A percentile compares a stretch with the other conserved stretches of the same genome.
phyloP scores from a whole-genome alignment of 2,329 filamentous ascomycete genomes.

The Nemania sp. region DNA sequence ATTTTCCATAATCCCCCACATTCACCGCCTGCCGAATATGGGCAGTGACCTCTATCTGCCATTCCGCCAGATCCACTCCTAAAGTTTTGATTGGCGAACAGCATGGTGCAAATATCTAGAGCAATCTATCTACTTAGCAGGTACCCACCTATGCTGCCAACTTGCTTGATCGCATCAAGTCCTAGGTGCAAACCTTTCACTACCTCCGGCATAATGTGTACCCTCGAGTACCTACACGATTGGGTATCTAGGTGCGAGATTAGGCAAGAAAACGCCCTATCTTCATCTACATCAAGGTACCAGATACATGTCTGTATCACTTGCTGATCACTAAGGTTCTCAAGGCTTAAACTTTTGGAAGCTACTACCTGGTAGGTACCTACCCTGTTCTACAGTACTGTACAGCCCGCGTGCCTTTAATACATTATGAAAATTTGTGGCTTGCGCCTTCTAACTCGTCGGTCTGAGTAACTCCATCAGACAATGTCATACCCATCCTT shows the following conservation, averaged over 20 bases:
- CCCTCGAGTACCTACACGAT: neutral
- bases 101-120: too few species aligned
- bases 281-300: neutral
- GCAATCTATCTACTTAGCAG: too few species aligned
- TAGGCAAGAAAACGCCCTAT: neutral
- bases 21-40: constrained; percentile 23
- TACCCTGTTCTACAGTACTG: neutral
- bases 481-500: constrained; percentile 10
- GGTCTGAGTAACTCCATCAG: constrained; percentile 18
- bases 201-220: neutral
- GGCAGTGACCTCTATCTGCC: constrained; percentile 1
- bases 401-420: too few species aligned
- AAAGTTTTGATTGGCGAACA: constrained; percentile 14
- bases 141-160: too few species aligned
- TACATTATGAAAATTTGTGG: too few species aligned
- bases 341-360: neutral
- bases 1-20: constrained; percentile 21
- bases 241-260: neutral
- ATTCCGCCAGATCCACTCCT: neutral
- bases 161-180: constrained; percentile 9
- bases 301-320: neutral
- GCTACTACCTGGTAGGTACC: neutral
- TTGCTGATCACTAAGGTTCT: neutral
- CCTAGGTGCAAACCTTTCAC: neutral
- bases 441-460: neutral